Conservation (phyloP, 106 monocot genomes). For the Allium fistulosum region DNA sequence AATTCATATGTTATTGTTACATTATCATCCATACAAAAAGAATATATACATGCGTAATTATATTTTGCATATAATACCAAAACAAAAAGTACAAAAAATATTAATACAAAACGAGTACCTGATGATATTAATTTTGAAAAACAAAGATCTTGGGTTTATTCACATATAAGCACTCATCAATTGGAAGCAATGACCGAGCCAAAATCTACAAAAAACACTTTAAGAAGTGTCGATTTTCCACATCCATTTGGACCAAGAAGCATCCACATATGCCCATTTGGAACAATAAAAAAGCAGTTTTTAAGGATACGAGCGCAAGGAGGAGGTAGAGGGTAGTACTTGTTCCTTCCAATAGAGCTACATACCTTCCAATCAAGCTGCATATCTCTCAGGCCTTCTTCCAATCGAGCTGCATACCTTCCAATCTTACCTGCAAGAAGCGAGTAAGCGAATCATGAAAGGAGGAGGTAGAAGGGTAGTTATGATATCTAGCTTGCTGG, state of each 20-base stretch:
- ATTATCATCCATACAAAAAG: too few species aligned
- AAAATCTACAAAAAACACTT: slow-evolving; percentile 38
- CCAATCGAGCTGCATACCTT: too few species aligned
- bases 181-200: slow-evolving; percentile 70
- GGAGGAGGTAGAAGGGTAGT: slow-evolving; percentile 53
- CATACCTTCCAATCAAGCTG: too few species aligned
- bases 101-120: slow-evolving; percentile 28
- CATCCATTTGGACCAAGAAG: slow-evolving; percentile 93
- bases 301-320: too few species aligned
- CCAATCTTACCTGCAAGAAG: slow-evolving; percentile 45
- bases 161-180: slow-evolving; percentile 43
- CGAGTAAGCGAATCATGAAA: slow-evolving; percentile 22
- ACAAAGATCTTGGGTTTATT: slow-evolving; percentile 71
- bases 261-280: slow-evolving; percentile 86
- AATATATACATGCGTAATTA: too few species aligned
- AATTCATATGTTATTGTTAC: too few species aligned
- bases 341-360: too few species aligned
- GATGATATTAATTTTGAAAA: slow-evolving; percentile 96
- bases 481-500: slow-evolving; percentile 23
- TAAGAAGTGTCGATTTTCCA: slow-evolving; percentile 88
- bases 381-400: too few species aligned
- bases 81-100: background rate
- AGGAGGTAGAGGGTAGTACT: too few species aligned
- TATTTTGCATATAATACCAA: too few species aligned
- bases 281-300: slow-evolving; percentile 69